A percentile compares a stretch with the other conserved stretches of the same genome.
These are phyloP conservation scores for Phaseolus coccineus DNA, from an alignment of 331 rosid genomes.

Conservation along the genomic window DNA sequence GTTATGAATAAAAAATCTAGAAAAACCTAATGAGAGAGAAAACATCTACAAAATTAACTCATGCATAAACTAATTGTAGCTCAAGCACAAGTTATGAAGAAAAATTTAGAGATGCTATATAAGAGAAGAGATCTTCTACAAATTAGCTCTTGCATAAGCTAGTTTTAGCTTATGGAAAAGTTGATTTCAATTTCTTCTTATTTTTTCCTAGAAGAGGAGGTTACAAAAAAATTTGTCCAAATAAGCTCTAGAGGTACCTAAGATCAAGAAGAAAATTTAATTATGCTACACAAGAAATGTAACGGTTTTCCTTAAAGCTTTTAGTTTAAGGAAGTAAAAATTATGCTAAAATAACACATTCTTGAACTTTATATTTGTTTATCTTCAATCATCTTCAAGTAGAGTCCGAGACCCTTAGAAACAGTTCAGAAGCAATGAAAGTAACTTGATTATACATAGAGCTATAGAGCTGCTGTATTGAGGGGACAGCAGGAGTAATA, in stretches of 20 bases:
- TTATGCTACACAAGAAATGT: neutral
- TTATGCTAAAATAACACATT: neutral
- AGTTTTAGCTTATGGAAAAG: too few relatives aligned
- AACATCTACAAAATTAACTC: too few relatives aligned
- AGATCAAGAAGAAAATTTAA: neutral
- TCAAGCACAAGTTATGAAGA: too few relatives aligned
- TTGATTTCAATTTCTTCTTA: too few relatives aligned
- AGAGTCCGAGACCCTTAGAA: neutral
- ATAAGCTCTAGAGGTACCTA: neutral
- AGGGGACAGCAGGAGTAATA: neutral
- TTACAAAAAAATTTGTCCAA: too few relatives aligned
- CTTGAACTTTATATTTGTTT: neutral
- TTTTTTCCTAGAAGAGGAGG: too few relatives aligned
- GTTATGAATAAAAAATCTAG: too few relatives aligned
- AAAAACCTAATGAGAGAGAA: too few relatives aligned
- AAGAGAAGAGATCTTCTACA: too few relatives aligned
- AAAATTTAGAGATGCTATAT: too few relatives aligned
- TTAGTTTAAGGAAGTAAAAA: conserved; percentile 14
- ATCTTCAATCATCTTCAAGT: neutral
- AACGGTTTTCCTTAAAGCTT: conserved; percentile 10
- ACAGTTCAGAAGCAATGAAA: neutral
- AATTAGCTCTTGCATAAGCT: too few relatives aligned
- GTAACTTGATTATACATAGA: neutral
- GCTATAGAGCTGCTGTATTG: neutral
- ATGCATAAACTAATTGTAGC: too few relatives aligned